Evolutionary conservation across 202 grass and related monocot species (phyloP).

Genomic region (Setaria italica): DNA sequence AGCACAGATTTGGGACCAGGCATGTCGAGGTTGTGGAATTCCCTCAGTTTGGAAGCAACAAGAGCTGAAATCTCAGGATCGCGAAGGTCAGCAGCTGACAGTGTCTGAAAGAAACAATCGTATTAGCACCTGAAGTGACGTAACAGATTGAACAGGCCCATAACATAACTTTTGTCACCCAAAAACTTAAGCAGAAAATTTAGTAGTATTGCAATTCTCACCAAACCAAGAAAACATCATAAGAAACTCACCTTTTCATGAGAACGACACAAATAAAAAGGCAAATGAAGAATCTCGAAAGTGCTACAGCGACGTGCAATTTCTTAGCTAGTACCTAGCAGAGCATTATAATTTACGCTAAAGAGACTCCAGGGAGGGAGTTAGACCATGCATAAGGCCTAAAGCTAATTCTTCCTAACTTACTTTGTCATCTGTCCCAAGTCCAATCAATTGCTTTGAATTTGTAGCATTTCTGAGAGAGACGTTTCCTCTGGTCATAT

Average conservation of each 20-base stretch:
- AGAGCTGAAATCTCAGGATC: conserved; percentile 84
- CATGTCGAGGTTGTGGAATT: conserved; percentile 96
- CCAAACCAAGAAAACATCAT: conserved; percentile 25
- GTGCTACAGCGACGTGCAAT: not conserved
- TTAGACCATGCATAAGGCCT: conserved; percentile 28
- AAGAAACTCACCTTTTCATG: conserved; percentile 27
- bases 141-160: not conserved
- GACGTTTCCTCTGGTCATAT: conserved; percentile 18
- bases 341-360: conserved; percentile 2
- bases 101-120: conserved; percentile 66
- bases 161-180: not conserved
- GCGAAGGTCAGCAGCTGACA: conserved; percentile 75
- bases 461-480: not conserved
- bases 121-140: conserved; percentile 5
- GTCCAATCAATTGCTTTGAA: conserved; percentile 29
- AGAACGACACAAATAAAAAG: conserved; percentile 35
- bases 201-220: conserved; percentile 14
- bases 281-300: conserved; percentile 40
- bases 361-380: not conserved
- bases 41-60: conserved; percentile 80
- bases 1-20: conserved; percentile 76
- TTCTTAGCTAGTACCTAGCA: not conserved
- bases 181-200: conserved; percentile 7
- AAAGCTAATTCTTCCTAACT: conserved; percentile 23
- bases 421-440: conserved; percentile 21